These are phyloP conservation scores for Epicoccum nigrum DNA, from an alignment of 2,329 filamentous ascomycete genomes.

Conservation along the genomic window DNA sequence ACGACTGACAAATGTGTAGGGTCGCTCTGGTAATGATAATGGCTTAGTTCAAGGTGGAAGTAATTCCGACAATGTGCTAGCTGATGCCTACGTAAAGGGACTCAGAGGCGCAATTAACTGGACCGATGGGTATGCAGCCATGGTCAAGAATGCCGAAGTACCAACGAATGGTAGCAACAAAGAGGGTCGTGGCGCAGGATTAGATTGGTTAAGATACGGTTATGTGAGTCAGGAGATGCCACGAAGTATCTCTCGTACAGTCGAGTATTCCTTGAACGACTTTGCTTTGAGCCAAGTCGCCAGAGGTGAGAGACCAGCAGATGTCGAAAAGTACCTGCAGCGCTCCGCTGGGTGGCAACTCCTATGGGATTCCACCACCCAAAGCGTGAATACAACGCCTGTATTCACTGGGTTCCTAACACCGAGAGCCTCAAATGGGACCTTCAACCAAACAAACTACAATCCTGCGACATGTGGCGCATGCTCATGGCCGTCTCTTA, in stretches of 20 bases:
- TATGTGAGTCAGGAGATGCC: constrained; percentile 58
- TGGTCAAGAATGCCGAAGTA: constrained; percentile 70
- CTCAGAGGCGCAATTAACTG: constrained; percentile 68
- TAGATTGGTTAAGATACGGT: constrained; percentile 68
- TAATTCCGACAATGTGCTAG: constrained; percentile 73
- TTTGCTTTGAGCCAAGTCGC: constrained; percentile 48
- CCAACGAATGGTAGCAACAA: constrained; percentile 64
- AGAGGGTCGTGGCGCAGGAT: constrained; percentile 70
- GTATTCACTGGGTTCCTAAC: constrained; percentile 29
- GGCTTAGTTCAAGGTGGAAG: constrained; percentile 72
- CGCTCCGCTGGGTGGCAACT: constrained; percentile 37
- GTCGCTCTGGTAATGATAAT: constrained; percentile 70
- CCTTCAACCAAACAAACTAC: constrained; percentile 33
- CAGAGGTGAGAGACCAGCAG: constrained; percentile 43
- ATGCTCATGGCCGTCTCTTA: constrained; percentile 45
- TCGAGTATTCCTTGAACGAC: constrained; percentile 51
- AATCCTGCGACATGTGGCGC: constrained; percentile 46
- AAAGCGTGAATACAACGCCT: constrained; percentile 30
- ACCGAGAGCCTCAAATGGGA: constrained; percentile 25
- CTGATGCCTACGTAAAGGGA: constrained; percentile 73
- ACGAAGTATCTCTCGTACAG: constrained; percentile 43
- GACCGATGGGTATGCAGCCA: constrained; percentile 71
- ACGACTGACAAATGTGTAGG: background rate
- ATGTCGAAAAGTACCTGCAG: constrained; percentile 47
- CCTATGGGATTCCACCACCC: constrained; percentile 21